phyloP scores from a whole-genome alignment of 208 protist genomes.

The Trypanosoma vivax region DNA sequence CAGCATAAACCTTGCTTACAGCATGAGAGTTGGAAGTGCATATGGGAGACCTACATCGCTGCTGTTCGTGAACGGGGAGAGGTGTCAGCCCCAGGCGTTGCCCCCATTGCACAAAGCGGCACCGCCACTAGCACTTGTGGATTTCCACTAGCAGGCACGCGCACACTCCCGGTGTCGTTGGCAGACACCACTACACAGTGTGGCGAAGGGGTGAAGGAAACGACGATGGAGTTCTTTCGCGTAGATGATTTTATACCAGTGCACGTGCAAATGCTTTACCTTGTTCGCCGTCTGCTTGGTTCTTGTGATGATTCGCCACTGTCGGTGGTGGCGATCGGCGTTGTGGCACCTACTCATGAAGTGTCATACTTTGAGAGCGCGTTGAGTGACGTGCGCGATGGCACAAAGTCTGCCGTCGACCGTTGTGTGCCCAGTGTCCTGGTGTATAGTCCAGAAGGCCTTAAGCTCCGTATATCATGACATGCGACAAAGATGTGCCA shows the following conservation, averaged over 20 bases:
- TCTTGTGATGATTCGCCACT: too few species aligned
- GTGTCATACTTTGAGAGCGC: slow-evolving; percentile 19
- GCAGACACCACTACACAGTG: neutral
- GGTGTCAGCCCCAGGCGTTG: neutral
- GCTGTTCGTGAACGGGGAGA: slow-evolving; percentile 3
- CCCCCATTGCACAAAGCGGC: too few species aligned
- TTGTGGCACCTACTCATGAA: slow-evolving; percentile 33
- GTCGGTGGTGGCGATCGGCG: slow-evolving; percentile 19
- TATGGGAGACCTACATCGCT: slow-evolving; percentile 17
- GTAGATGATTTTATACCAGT: slow-evolving; percentile 49
- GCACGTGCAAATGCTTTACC: slow-evolving; percentile 39
- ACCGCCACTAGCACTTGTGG: too few species aligned
- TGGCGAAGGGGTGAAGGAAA: neutral
- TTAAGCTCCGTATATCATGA: slow-evolving; percentile 6
- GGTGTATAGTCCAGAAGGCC: slow-evolving; percentile 12
- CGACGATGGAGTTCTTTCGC: slow-evolving; percentile 41
- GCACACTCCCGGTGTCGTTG: slow-evolving; percentile 2
- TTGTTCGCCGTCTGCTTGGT: slow-evolving; percentile 37
- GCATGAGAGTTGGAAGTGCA: slow-evolving; percentile 21
- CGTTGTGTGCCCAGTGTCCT: slow-evolving; percentile 7
- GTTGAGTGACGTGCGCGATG: neutral
- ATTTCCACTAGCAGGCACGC: too few species aligned
- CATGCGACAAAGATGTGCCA: too few species aligned
- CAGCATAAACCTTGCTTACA: slow-evolving; percentile 17
- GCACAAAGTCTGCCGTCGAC: neutral